Conservation (phyloP, 75 land plant species). For the Picea glauca region DNA sequence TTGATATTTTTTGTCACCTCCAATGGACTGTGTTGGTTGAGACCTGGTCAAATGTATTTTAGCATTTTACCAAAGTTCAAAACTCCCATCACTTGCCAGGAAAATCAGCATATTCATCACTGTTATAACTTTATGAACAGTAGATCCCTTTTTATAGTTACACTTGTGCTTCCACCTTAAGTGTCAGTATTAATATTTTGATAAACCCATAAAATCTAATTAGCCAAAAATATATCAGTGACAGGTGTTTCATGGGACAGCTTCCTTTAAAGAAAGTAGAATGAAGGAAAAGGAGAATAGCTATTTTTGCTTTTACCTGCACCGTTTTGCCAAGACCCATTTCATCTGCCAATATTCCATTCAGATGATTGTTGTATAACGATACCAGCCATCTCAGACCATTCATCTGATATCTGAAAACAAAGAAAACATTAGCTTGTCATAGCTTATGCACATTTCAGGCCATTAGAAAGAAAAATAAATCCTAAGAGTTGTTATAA, state of each 20-base stretch:
- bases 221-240: not conserved
- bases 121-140: too few species aligned
- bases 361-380: slow-evolving; percentile 91
- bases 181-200: not conserved
- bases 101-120: too few species aligned
- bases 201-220: not conserved
- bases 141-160: not conserved
- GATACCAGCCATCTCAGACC: slow-evolving; percentile 98
- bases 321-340: slow-evolving; percentile 99
- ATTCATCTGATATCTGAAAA: slow-evolving; percentile 93
- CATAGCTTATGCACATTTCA: not conserved
- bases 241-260: not conserved
- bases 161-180: not conserved
- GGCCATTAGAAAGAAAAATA: not conserved
- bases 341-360: slow-evolving; percentile 99
- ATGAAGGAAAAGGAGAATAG: slow-evolving; percentile 6
- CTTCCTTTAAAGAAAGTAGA: not conserved
- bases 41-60: too few species aligned
- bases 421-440: slow-evolving; percentile 7
- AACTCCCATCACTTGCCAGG: too few species aligned
- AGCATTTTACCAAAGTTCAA: too few species aligned
- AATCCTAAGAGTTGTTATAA: not conserved
- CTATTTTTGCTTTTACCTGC: slow-evolving; percentile 50
- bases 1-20: too few species aligned
- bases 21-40: too few species aligned